Percentiles rank a stretch among this genome's conserved stretches.
These are phyloP conservation scores for Phallus indusiatus DNA, from an alignment of 768 basidiomycete species.

Conservation along the genomic window DNA sequence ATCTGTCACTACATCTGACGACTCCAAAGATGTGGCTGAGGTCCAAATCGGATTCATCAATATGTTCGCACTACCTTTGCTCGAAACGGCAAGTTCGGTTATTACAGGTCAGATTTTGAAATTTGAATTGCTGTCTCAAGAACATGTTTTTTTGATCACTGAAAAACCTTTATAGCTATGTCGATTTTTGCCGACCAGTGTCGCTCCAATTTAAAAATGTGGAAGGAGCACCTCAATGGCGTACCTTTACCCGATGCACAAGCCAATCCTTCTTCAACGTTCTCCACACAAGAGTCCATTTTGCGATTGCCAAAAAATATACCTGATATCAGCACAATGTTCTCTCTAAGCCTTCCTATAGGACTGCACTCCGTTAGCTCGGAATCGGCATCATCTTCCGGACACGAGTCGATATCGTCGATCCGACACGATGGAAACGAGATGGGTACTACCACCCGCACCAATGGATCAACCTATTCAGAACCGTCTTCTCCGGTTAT, in stretches of 20 bases:
- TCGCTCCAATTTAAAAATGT: constrained; percentile 55
- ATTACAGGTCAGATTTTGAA: constrained; percentile 54
- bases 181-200: constrained; percentile 58
- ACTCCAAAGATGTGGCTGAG: constrained; percentile 56
- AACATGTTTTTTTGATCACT: not conserved
- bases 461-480: not conserved
- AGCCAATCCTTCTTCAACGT: not conserved
- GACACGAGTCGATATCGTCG: not conserved
- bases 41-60: constrained; percentile 87
- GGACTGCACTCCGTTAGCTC: not conserved
- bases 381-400: not conserved
- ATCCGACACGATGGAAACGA: not conserved
- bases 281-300: not conserved
- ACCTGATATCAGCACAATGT: constrained; percentile 7
- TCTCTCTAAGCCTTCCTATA: constrained; percentile 6
- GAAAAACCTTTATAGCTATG: constrained; percentile 42
- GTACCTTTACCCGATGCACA: constrained; percentile 13
- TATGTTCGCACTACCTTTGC: constrained; percentile 73
- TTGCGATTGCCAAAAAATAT: not conserved
- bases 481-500: not conserved
- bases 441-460: not conserved
- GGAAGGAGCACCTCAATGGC: constrained; percentile 45
- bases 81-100: constrained; percentile 61
- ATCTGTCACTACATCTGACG: constrained; percentile 43
- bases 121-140: not conserved